phyloP scores from a whole-genome alignment of 2,329 filamentous ascomycete species.

The Alternaria longipes region DNA sequence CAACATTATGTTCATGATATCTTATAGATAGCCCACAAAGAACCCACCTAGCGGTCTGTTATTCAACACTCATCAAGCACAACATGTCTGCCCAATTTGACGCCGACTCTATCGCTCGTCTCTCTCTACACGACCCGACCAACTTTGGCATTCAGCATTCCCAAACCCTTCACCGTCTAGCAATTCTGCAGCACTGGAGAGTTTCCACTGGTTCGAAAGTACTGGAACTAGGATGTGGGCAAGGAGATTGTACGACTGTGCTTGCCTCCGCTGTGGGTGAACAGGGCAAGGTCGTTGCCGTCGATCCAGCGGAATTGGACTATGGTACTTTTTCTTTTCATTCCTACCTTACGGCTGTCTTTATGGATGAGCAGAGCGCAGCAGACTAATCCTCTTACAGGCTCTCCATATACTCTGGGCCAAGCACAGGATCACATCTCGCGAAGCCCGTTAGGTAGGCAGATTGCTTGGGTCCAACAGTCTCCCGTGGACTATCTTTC shows the following conservation, averaged over 20 bases:
- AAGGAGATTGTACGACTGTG: slow-evolving; percentile 65
- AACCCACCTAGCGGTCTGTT: too few species aligned
- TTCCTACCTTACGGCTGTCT: neutral
- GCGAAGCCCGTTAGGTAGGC: slow-evolving; percentile 50
- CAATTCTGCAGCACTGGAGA: slow-evolving; percentile 32
- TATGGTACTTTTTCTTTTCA: slow-evolving; percentile 45
- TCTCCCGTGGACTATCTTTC: slow-evolving; percentile 42
- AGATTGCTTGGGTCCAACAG: slow-evolving; percentile 57
- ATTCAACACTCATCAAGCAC: neutral
- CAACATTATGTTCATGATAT: too few species aligned
- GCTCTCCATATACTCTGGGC: slow-evolving; percentile 58
- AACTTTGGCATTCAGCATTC: slow-evolving; percentile 29
- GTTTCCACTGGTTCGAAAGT: slow-evolving; percentile 52
- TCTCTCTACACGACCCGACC: slow-evolving; percentile 11
- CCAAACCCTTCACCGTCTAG: slow-evolving; percentile 36
- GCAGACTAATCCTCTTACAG: slow-evolving; percentile 14
- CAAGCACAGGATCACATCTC: slow-evolving; percentile 60
- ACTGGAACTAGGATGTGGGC: slow-evolving; percentile 68
- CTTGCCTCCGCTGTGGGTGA: slow-evolving; percentile 61
- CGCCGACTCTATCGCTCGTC: neutral
- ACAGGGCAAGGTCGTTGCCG: slow-evolving; percentile 56
- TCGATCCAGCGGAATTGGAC: slow-evolving; percentile 62
- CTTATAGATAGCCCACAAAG: too few species aligned
- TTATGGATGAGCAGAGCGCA: neutral
- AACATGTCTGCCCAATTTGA: slow-evolving; percentile 21